These are phyloP conservation scores for Oemleria cerasiformis DNA, from an alignment of 306 rosid genomes.

Conservation along the genomic window DNA sequence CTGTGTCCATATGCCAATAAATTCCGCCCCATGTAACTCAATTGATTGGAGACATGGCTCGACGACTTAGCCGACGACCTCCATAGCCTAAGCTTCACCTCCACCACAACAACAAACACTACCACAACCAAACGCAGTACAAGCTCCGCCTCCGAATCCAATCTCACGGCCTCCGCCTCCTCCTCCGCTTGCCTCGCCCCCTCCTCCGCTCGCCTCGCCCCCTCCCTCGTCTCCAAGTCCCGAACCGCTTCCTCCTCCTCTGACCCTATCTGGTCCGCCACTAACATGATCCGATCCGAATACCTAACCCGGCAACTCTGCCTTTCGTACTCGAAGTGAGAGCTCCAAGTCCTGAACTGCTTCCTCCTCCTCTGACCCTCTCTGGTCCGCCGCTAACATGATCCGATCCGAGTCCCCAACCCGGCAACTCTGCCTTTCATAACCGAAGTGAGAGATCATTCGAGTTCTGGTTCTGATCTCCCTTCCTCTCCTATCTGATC, in stretches of 20 bases:
- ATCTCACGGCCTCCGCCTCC: conserved; percentile 56
- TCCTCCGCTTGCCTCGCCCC: conserved; percentile 27
- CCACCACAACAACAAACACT: conserved; percentile 46
- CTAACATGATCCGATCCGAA: conserved; percentile 67
- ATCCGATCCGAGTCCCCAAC: too few relatives aligned
- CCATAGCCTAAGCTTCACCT: conserved; percentile 70
- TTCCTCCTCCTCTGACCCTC: too few relatives aligned
- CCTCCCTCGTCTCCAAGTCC: conserved; percentile 37
- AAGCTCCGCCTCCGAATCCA: conserved; percentile 66
- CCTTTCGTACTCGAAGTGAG: too few relatives aligned
- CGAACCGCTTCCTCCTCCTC: conserved; percentile 49
- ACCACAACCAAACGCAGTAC: conserved; percentile 55
- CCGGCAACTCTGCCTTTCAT: too few relatives aligned
- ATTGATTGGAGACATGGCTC: conserved; percentile 72
- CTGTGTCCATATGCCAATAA: too few relatives aligned
- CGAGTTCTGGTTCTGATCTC: too few relatives aligned
- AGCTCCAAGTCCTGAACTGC: too few relatives aligned
- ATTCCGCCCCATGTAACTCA: too few relatives aligned
- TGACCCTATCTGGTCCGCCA: conserved; percentile 69
- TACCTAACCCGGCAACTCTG: conserved; percentile 43
- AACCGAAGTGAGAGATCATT: too few relatives aligned
- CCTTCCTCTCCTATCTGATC: too few relatives aligned
- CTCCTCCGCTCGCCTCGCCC: too few relatives aligned
- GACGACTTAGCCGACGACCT: conserved; percentile 82
- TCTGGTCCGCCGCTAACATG: too few relatives aligned